Percentiles rank a stretch among this genome's conserved stretches.
Evolutionary conservation across 2,329 filamentous ascomycete genomes (phyloP).

Genomic region (Paraconiothyrium sp.): DNA sequence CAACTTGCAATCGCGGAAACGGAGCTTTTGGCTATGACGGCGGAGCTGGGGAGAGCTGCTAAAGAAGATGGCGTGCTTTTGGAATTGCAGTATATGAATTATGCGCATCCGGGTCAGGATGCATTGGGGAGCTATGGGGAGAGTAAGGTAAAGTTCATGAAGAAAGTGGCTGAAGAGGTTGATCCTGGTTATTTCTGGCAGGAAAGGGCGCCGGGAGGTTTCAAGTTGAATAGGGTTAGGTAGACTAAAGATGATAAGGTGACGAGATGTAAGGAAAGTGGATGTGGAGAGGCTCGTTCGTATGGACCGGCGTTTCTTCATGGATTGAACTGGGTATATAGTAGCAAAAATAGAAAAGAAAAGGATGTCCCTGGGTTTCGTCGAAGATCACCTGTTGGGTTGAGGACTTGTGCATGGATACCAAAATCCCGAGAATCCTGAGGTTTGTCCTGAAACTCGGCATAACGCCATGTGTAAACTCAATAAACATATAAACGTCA

Average conservation of each 20-base stretch:
- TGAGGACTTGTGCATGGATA: no score
- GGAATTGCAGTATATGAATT: conserved; percentile 26
- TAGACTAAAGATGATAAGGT: background rate
- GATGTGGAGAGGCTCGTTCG: background rate
- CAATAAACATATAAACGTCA: no score
- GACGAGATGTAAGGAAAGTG: background rate
- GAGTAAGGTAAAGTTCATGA: conserved; percentile 22
- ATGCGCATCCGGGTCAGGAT: conserved; percentile 26
- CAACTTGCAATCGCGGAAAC: conserved; percentile 11
- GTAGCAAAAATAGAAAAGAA: no score
- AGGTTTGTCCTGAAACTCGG: no score
- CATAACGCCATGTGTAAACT: no score
- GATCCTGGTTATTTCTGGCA: conserved; percentile 28
- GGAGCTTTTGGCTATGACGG: conserved; percentile 1
- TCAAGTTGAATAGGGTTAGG: background rate
- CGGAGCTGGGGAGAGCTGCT: conserved; percentile 7
- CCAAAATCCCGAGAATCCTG: no score
- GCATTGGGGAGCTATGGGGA: conserved; percentile 28
- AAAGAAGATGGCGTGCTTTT: background rate
- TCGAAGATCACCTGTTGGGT: no score
- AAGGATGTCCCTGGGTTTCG: no score
- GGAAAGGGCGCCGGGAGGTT: conserved; percentile 7
- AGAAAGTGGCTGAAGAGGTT: conserved; percentile 19
- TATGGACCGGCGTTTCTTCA: no score
- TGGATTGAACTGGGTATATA: no score